Base-by-base conservation (phyloP, 306 rosid species). In the Carpinus viminea region DNA sequence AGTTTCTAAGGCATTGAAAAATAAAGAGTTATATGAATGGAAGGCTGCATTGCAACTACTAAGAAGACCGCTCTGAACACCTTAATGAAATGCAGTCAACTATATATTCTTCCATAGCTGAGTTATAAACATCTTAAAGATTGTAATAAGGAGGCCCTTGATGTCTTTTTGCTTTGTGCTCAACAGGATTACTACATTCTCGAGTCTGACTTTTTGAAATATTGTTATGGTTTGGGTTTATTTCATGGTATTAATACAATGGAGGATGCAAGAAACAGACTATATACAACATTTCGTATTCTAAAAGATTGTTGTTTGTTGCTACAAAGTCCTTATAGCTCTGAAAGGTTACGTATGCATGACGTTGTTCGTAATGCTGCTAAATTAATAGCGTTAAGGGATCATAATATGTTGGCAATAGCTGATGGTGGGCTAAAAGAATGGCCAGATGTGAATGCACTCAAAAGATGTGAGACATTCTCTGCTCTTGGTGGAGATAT, bases 111-210 rank as follows among this genome's bases (percentile, higher is more conserved):
- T 50, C 75, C 12, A 80, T 80, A 55, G 77, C 21, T 85, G 64
- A 85, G 89, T 75, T 87, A 72, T 50, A 26, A 69, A 0, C 82
- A 47, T 8, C 4, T 85, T 36, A 77, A 60, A 57, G 38, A 34
- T 1, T 1, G 3, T 34, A 13, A 57, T 20, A 60, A 45, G 12
- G 85, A 83, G 51, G 72, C 72, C 21, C 50, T 78, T 55, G 12
- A 59, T 1, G 12, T 57, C 18, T 83, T 87, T 78, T 28, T 88
- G 56, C 55, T 83, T 0, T 88, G 89, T 68, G 65, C 81, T 78
- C 36, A 12, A 8, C 41, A 70, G 24, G 75, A 16, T 21, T 66
- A 43, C 1, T 8, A 4, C 73, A 9, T 16, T 76, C 0, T 0
- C n/a, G 24, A 53, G 20, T 0, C 2, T 34, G 81, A 83, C 68